Percentiles rank a stretch among this genome's conserved stretches.
Evolutionary conservation across 1,139 yeast species (phyloP).

Genomic region (Protomyces gravidus): DNA sequence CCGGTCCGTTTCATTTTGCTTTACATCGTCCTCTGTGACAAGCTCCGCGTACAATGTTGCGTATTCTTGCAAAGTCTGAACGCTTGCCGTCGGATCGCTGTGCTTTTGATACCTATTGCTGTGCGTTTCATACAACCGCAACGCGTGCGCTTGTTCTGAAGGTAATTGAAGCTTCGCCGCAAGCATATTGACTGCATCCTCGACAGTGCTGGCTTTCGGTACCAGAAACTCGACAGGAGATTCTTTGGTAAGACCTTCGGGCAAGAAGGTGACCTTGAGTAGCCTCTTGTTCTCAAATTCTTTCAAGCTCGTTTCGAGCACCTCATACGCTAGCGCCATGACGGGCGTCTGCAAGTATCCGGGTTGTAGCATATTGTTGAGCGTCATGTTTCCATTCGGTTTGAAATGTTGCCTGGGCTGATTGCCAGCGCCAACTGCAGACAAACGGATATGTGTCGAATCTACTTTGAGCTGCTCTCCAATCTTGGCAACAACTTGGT

Average conservation of each 20-base stretch:
- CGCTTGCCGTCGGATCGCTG: slow-evolving; percentile 35
- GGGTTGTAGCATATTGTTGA: slow-evolving; percentile 47
- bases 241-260: slow-evolving; percentile 44
- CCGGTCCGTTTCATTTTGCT: slow-evolving; percentile 37
- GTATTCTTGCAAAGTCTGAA: slow-evolving; percentile 36
- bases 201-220: slow-evolving; percentile 56
- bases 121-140: slow-evolving; percentile 57
- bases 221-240: slow-evolving; percentile 68
- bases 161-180: slow-evolving; percentile 54
- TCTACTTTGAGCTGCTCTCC: slow-evolving; percentile 54
- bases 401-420: slow-evolving; percentile 43
- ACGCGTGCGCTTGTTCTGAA: slow-evolving; percentile 48
- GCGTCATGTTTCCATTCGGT: slow-evolving; percentile 38
- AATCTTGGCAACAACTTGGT: slow-evolving; percentile 56
- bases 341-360: slow-evolving; percentile 43
- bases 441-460: slow-evolving; percentile 62
- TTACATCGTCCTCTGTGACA: slow-evolving; percentile 40
- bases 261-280: slow-evolving; percentile 46
- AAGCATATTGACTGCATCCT: slow-evolving; percentile 55
- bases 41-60: slow-evolving; percentile 40
- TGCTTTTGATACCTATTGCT: slow-evolving; percentile 36
- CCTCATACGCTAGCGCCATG: slow-evolving; percentile 54
- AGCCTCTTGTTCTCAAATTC: slow-evolving; percentile 74
- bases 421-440: slow-evolving; percentile 42
- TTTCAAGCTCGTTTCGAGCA: slow-evolving; percentile 64